phyloP scores from a whole-genome alignment of 2,329 filamentous ascomycete genomes.

The Ophiostoma pallidulum region DNA sequence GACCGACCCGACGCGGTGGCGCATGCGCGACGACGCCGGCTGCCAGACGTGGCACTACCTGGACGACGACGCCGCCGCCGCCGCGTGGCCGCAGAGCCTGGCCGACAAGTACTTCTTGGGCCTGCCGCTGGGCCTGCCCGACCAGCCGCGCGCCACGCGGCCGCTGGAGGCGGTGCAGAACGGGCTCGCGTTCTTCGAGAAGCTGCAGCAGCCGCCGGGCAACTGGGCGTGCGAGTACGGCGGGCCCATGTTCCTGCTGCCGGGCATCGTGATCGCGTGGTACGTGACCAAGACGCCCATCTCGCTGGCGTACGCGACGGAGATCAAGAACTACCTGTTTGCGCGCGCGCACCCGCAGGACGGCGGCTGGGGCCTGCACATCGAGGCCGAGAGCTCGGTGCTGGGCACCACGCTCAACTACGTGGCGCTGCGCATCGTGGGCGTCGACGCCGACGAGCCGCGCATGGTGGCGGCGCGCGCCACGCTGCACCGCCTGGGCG shows the following conservation, averaged over 20 bases:
- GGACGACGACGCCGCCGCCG: constrained; percentile 56
- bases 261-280: constrained; percentile 75
- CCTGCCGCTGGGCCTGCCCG: constrained; percentile 62
- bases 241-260: constrained; percentile 90
- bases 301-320: constrained; percentile 66
- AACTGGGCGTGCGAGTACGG: constrained; percentile 98
- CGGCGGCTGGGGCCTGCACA: constrained; percentile 95
- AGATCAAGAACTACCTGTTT: constrained; percentile 88
- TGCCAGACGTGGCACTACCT: constrained; percentile 94
- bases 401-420: constrained; percentile 92
- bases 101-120: constrained; percentile 89
- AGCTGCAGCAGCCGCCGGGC: constrained; percentile 78
- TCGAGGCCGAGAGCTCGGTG: constrained; percentile 84
- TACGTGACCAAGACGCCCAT: constrained; percentile 85
- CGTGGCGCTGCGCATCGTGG: constrained; percentile 66
- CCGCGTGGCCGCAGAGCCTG: constrained; percentile 73
- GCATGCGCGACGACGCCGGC: constrained; percentile 71
- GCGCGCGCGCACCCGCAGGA: constrained; percentile 76
- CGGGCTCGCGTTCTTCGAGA: constrained; percentile 77
- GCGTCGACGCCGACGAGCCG: constrained; percentile 73
- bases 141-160: constrained; percentile 60
- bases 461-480: constrained; percentile 77
- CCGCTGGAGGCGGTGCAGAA: constrained; percentile 70
- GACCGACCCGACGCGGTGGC: constrained; percentile 78
- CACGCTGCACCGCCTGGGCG: constrained; percentile 75